Percentiles rank a stretch among this genome's conserved stretches.
Evolutionary conservation across 2,329 filamentous ascomycete species (phyloP).

Genomic region (Sporothrix dimorphospora): DNA sequence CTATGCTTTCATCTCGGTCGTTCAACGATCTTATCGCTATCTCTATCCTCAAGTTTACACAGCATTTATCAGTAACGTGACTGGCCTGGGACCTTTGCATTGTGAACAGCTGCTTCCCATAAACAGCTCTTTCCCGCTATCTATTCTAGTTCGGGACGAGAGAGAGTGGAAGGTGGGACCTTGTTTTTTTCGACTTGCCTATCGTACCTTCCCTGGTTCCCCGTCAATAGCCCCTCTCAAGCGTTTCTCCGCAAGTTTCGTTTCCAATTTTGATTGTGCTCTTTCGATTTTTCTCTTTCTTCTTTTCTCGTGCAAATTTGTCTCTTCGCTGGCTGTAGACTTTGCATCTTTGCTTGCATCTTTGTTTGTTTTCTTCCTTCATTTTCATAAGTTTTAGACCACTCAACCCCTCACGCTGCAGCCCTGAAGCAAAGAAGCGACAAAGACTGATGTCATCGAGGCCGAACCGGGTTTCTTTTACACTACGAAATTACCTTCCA

Average conservation of each 20-base stretch:
- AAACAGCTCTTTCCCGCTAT: conserved; percentile 12
- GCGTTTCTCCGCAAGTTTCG: neutral
- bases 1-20: neutral
- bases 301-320: neutral
- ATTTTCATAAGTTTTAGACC: neutral
- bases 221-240: neutral
- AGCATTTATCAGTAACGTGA: conserved; percentile 14
- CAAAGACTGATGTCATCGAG: conserved; percentile 24
- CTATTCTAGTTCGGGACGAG: neutral
- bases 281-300: neutral
- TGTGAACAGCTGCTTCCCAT: neutral
- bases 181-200: conserved; percentile 16
- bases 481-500: conserved; percentile 14
- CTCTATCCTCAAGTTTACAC: neutral
- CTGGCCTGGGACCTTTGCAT: neutral
- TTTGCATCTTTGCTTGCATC: neutral
- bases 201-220: conserved; percentile 10
- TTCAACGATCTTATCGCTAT: neutral
- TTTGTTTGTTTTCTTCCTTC: neutral
- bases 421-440: neutral
- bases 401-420: neutral
- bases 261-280: conserved; percentile 10
- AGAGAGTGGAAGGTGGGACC: neutral
- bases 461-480: neutral
- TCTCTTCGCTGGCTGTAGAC: neutral